Evolutionary conservation across 768 basidiomycete species (phyloP), one percentile per base, ranked within the genome.

Genomic region (Tricholoma saponaceum): DNA sequence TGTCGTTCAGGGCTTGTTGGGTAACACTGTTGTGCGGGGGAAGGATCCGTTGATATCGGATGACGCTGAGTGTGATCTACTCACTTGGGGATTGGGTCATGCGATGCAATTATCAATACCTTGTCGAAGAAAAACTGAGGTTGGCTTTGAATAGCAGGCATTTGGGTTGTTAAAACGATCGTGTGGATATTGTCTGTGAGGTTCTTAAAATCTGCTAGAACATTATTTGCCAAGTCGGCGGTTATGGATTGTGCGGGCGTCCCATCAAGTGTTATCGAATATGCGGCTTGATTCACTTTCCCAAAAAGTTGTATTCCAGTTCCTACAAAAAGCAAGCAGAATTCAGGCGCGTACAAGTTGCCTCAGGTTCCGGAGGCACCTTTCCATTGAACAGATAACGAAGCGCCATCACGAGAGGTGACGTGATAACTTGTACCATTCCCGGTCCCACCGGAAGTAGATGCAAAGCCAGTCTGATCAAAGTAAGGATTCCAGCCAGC

Each of bases 401-500:
- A 75, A 9, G 89, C 85, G 13, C 82, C 82, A 64, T 87, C 66
- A 56, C 67, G 72, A 8, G 80, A 77, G n/a, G 89, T 90, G 56
- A 82, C 73, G 64, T 91, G 89, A 25, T 72, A 74, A 60, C 81
- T 86, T 5, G 75, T 76, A 10, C 88, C 88, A 39, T 71, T 74
- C 13, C 83, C 86, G 41, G 72, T 69, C 53, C 76, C 67, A 14
- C 81, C 82, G 22, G 44, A 65, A 12, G 69, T 57, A 30, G 61
- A 55, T 0, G 78, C 74, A 54, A 80, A 84, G 7, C 83, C 84
- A 12, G 83, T 80, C 41, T 43, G 51, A 2, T 73, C 69, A 69
- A 80, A 89, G 70, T 77, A 81, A 16, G 87, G 81, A 66, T 83
- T 84, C 90, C 90, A 92, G 65, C 88, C 88, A 25, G 74, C 76